Base-by-base conservation (phyloP, 2,329 filamentous ascomycete genomes). In the Periconia sp. region DNA sequence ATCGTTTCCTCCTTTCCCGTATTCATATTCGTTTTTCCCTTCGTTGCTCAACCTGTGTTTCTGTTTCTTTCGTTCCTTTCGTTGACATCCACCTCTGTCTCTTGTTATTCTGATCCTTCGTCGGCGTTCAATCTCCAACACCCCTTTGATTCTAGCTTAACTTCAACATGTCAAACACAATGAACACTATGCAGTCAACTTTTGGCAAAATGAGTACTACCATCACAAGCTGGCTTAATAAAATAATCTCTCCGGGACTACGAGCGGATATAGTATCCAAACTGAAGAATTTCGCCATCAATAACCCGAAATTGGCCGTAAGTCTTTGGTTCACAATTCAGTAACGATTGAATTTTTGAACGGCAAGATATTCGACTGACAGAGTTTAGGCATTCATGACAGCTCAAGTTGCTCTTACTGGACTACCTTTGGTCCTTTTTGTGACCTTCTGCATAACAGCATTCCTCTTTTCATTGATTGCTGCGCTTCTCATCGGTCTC, bases 231-330 rank as follows among this genome's bases (percentile, higher is more conserved):
- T 59, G 76, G 2, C 61, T 85, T 31, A 78, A 87, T 62, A 70
- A 71, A 37, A 63, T 85, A 50, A 77, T 91, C 42, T 82, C 85
- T 43, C 86, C 87, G 0, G 76, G 83, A 35, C 82, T 82, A 54
- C 82, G 88, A 47, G 79, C 84, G 57, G 77, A 79, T 52, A 78
- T 83, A 41, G 80, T 85, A 61, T 76, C 81, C 15, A 78, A 76
- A 43, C 72, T 83, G 27, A 76, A 79, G 35, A 68, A 75, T 6
- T 88, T 90, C 64, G 84, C 86, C 15, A 73, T 80, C 6, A 76
- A 81, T 46, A 86, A 88, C 52, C 91, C 91, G 2, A 76, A 91
- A 57, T 76, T 92, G 42, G 85, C 88, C 51, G 89, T 91, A 78
- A 19, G 86, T 43, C 31, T 14, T 18, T 27, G 17, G 15, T 46